These are phyloP conservation scores for Citrullus colocynthis DNA, from an alignment of 306 rosid species.

Conservation along the genomic window DNA sequence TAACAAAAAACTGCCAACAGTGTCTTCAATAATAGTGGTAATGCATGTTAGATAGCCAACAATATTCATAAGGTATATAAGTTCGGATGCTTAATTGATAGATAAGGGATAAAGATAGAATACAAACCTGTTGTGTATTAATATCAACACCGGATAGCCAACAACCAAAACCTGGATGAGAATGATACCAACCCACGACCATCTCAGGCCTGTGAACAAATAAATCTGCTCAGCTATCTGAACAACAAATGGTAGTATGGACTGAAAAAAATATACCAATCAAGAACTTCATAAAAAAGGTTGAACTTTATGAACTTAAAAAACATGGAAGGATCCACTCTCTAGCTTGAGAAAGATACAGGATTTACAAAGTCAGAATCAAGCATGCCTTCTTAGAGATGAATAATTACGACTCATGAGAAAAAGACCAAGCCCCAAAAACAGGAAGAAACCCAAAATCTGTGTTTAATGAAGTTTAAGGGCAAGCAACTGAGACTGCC, in stretches of 20 bases:
- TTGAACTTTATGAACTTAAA: background rate
- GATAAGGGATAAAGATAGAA: background rate
- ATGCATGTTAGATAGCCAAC: background rate
- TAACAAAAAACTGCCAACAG: background rate
- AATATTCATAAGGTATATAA: background rate
- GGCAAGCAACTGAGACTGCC: background rate
- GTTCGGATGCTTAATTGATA: background rate
- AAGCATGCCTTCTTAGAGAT: background rate
- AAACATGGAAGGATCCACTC: background rate
- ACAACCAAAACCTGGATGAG: conserved; percentile 95
- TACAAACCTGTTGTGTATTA: conserved; percentile 78
- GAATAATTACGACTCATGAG: background rate
- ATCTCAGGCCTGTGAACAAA: conserved; percentile 62
- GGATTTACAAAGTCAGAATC: background rate
- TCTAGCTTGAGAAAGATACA: background rate
- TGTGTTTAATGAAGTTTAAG: background rate
- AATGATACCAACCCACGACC: conserved; percentile 98
- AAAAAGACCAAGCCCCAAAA: background rate
- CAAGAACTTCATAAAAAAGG: background rate
- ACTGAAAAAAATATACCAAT: background rate
- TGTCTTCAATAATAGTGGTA: background rate
- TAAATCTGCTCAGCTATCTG: background rate
- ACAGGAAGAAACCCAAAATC: background rate
- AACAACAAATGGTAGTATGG: background rate
- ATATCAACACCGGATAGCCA: conserved; percentile 97